Evolutionary conservation across 768 basidiomycete genomes (phyloP).

Genomic region (Leccinum incarnatum): DNA sequence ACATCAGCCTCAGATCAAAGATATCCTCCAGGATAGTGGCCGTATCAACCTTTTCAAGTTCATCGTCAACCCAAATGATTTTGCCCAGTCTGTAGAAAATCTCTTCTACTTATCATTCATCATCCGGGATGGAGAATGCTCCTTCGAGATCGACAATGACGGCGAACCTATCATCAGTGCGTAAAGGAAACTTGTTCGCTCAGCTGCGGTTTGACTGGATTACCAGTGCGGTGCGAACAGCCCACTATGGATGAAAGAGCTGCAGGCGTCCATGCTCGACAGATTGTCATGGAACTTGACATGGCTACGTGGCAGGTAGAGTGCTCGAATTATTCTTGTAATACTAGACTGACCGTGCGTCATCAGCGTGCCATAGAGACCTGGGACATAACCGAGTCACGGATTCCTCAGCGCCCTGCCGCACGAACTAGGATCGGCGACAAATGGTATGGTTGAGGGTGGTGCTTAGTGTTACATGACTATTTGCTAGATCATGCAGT

Average conservation of each 20-base stretch:
- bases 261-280: constrained; percentile 66
- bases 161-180: constrained; percentile 77
- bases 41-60: constrained; percentile 80
- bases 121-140: constrained; percentile 80
- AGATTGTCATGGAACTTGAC: constrained; percentile 91
- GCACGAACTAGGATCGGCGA: constrained; percentile 54
- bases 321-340: constrained; percentile 13
- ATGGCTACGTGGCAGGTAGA: constrained; percentile 83
- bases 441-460: constrained; percentile 66
- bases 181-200: constrained; percentile 22
- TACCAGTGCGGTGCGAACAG: constrained; percentile 58
- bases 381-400: constrained; percentile 73
- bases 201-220: neutral
- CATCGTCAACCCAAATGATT: constrained; percentile 86
- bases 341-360: neutral
- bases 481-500: constrained; percentile 1
- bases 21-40: constrained; percentile 50
- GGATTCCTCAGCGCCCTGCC: constrained; percentile 71
- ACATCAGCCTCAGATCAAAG: constrained; percentile 48
- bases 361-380: constrained; percentile 80
- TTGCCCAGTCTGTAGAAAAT: constrained; percentile 95
- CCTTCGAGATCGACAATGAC: constrained; percentile 62
- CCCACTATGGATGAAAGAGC: constrained; percentile 63
- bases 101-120: constrained; percentile 94
- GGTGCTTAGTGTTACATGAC: neutral